Evolutionary conservation across 805 yeast species (phyloP).

Genomic region (Myxozyma geophila): DNA sequence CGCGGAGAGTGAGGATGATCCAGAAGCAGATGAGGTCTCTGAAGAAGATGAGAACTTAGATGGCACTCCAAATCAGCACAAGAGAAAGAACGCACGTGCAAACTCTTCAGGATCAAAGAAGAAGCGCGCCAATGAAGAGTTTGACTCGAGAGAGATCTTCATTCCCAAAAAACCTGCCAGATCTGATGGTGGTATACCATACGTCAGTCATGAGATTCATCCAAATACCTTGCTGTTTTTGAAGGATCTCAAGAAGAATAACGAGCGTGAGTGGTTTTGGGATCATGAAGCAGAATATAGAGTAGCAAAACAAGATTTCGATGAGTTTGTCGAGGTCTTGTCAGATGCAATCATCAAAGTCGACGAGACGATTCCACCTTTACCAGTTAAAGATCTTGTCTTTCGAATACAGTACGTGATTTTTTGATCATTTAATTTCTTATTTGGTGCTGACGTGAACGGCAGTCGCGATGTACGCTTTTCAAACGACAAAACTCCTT

Average conservation of each 20-base stretch:
- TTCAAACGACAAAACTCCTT: conserved; percentile 37
- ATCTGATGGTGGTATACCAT: conserved; percentile 21
- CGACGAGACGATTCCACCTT: conserved; percentile 35
- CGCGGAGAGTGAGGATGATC: conserved; percentile 11
- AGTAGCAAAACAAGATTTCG: conserved; percentile 36
- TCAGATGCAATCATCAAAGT: conserved; percentile 22
- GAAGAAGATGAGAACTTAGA: conserved; percentile 11
- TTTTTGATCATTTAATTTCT: background rate
- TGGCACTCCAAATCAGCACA: background rate
- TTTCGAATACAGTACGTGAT: conserved; percentile 34
- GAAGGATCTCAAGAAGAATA: conserved; percentile 31
- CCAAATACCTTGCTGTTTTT: conserved; percentile 35
- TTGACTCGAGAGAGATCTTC: conserved; percentile 25
- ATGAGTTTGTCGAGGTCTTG: conserved; percentile 32
- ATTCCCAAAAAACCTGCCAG: conserved; percentile 21
- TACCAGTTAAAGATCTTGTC: conserved; percentile 35
- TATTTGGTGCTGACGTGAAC: background rate
- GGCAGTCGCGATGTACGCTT: conserved; percentile 36
- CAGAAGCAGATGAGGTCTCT: conserved; percentile 1
- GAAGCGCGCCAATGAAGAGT: conserved; percentile 6
- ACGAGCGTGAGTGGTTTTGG: conserved; percentile 40
- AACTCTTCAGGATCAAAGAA: conserved; percentile 2
- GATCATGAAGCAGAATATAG: conserved; percentile 37
- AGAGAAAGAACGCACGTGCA: background rate
- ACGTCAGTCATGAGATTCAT: conserved; percentile 22